Evolutionary conservation across 208 protist genomes (phyloP), one percentile per base, ranked within the genome.

Genomic region (Acanthamoeba sp.): DNA sequence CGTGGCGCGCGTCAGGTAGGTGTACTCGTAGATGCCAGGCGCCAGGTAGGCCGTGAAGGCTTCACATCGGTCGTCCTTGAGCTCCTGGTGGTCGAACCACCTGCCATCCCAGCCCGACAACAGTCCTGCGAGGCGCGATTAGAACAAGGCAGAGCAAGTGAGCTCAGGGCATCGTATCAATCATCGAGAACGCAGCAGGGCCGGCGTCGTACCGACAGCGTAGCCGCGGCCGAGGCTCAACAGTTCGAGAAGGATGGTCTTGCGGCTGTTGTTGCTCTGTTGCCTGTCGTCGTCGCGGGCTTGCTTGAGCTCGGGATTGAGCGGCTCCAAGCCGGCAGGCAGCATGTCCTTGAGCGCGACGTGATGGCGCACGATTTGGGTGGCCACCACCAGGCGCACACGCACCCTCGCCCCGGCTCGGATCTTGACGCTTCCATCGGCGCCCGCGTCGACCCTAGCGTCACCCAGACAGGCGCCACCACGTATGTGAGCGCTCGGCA

Each of bases 291-390:
- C 20, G n/a, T 90, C 82, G 7, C 27, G 10, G 12, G 40, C 29
- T 36, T 91, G 85, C 59, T 91, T 91, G 27, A 91, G 57, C 1
- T 91, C 85, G 20, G 85, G 85, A 50, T 91, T 91, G 85, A 91
- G 85, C 38, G 59, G 50, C 57, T 91, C 85, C 29, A 91, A 27
- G 20, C 85, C 85, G 36, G 85, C 85, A 4, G 85, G 85, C 32
- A 91, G 59, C 57, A 50, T 45, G 42, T 91, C 85, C 73, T 64
- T 91, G 38, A 91, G 50, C 5, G 85, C 85, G 34, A 91, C 38
- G 20, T 91, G 85, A 27, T 91, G 85, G 36, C 85, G 85, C 27
- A 29, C 59, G 16, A 73, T 7, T 20, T 64, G 85, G 3, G 85
- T 91, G 59, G 55, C 52, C 18, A 91, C 14, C 0, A 71, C 50